Conservation (phyloP, 176 grass and related monocot genomes). For the Oryza australiensis region DNA sequence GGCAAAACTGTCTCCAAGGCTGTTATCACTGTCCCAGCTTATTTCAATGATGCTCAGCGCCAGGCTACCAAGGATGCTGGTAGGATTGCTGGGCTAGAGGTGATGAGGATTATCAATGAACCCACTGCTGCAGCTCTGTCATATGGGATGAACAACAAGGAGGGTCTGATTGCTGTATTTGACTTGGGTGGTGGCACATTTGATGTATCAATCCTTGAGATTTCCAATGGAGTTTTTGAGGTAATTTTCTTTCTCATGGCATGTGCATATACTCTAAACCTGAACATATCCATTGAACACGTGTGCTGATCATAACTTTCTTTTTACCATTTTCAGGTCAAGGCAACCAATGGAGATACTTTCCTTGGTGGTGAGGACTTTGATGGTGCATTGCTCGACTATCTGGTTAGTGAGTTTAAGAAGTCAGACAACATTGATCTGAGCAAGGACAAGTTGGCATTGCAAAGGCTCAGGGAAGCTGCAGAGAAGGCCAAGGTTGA, state of each 20-base stretch:
- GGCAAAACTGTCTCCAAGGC: slow-evolving; percentile 85
- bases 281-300: not conserved
- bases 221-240: slow-evolving; percentile 98
- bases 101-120: slow-evolving; percentile 98
- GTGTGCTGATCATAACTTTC: slow-evolving; percentile 15
- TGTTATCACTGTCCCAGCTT: slow-evolving; percentile 89
- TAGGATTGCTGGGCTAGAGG: slow-evolving; percentile 87
- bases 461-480: slow-evolving; percentile 98
- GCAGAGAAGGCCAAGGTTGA: slow-evolving; percentile 98
- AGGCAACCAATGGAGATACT: slow-evolving; percentile 96
- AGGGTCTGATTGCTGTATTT: slow-evolving; percentile 95
- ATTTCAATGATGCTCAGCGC: slow-evolving; percentile 92
- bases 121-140: slow-evolving; percentile 94
- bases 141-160: slow-evolving; percentile 99
- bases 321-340: slow-evolving; percentile 60
- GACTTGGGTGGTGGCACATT: slow-evolving; percentile 99
- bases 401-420: slow-evolving; percentile 90
- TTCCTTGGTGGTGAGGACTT: slow-evolving; percentile 99
- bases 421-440: slow-evolving; percentile 88
- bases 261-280: not conserved
- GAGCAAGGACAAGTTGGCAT: slow-evolving; percentile 73
- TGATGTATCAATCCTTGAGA: slow-evolving; percentile 97
- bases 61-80: slow-evolving; percentile 96
- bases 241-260: slow-evolving; percentile 38
- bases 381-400: slow-evolving; percentile 79